Percentiles rank a stretch among this genome's conserved stretches.
These are phyloP conservation scores for Rhypophila decipiens DNA, from an alignment of 495 filamentous ascomycete species.

Conservation along the genomic window DNA sequence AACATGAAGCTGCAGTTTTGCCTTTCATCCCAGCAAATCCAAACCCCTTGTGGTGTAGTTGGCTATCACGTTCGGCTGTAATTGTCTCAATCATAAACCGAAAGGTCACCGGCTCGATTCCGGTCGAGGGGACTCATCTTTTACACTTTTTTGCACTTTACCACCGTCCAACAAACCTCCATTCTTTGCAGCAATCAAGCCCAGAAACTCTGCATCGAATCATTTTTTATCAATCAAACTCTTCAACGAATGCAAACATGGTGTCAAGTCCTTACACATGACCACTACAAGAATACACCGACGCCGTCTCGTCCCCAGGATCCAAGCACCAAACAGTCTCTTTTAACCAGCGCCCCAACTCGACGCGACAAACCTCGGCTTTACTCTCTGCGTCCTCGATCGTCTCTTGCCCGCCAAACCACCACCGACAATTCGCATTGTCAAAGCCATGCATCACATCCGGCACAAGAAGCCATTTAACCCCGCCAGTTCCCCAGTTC, in stretches of 20 bases:
- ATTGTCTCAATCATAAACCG: conserved; percentile 6
- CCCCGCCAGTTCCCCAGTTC: conserved; percentile 15
- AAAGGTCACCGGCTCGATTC: conserved; percentile 9
- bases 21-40: neutral
- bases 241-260: no score
- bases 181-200: no score
- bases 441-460: conserved; percentile 32
- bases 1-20: no score
- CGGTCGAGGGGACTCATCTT: conserved; percentile 1
- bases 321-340: conserved; percentile 19
- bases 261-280: no score
- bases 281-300: neutral
- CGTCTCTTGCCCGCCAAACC: conserved; percentile 14
- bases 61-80: conserved; percentile 6
- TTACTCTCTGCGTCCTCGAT: conserved; percentile 24
- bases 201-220: no score
- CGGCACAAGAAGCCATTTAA: conserved; percentile 31
- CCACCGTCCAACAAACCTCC: no score
- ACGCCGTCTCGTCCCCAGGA: neutral
- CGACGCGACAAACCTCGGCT: conserved; percentile 17
- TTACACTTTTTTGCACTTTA: neutral
- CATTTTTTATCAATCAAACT: no score
- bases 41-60: conserved; percentile 4
- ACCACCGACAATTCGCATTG: conserved; percentile 4
- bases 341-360: conserved; percentile 25